Base-by-base conservation (phyloP, 2,329 filamentous ascomycete genomes). In the Colletotrichum lupini region DNA sequence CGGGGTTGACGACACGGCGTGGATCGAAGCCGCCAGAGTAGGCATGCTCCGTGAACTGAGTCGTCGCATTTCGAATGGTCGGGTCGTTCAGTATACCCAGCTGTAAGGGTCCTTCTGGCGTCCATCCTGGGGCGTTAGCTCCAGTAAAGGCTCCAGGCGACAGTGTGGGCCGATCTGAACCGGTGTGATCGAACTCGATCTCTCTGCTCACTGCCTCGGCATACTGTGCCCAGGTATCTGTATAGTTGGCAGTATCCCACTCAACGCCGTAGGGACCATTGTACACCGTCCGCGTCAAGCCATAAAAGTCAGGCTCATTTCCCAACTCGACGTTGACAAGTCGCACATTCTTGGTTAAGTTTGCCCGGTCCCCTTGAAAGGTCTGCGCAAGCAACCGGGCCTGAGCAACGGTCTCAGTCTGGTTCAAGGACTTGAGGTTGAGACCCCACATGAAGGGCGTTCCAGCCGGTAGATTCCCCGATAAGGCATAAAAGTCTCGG, bases 221-320 rank as follows among this genome's bases (percentile, higher is more conserved):
- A 26, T 58, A 59, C 12, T 49, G 16, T 49, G 7, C 7, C 55
- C 63, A 66, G 2, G 24, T 66, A 26, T 22, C 3, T 9, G 24
- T 66, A 37, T 66, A 58, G 26, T 49, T 58, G 55, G 56, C 30
- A 19, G 58, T 24, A 22, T 58, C 37, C 63, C 63, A 66, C 19
- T 57, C 53, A 11, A 42, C 14, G 1, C 37, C 37, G 16, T 58
- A 58, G 7, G 63, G 24, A 4, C 63, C 53, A 16, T 30, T 30
- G 9, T 16, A 55, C 2, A 32, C 52, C 5, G 14, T 49, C 4
- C 63, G 26, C 1, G 63, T 57, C 22, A 35, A 26, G 4, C 63
- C 63, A n/a, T 52, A 66, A n/a, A 58, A 58, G 53, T 66, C 63
- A n/a, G 53, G 63, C 28, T 58, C 64, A 19, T 67, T 67, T 2